These are phyloP conservation scores for Sicyos edulis DNA, from an alignment of 306 rosid genomes.

Conservation along the genomic window DNA sequence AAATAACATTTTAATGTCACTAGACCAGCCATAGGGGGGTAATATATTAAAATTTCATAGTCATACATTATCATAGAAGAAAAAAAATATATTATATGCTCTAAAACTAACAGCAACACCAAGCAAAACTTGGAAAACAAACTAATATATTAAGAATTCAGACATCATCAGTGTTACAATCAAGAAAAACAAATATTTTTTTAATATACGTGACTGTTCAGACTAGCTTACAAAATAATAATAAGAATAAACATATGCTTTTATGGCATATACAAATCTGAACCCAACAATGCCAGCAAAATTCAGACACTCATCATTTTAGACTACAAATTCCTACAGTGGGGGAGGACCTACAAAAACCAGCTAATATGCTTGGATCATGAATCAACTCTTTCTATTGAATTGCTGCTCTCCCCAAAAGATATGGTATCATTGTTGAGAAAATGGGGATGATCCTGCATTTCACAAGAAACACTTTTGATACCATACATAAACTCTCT, in stretches of 20 bases:
- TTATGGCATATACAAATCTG: constrained; percentile 1
- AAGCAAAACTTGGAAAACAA: background rate
- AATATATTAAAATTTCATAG: too few species aligned
- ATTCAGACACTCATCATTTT: background rate
- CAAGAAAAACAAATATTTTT: too few species aligned
- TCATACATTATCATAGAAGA: too few species aligned
- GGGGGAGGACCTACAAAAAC: background rate
- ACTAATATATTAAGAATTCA: background rate
- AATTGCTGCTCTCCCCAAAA: too few species aligned
- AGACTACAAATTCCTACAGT: constrained; percentile 11
- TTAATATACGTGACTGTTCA: too few species aligned
- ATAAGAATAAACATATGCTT: background rate
- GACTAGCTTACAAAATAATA: too few species aligned
- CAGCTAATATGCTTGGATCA: background rate
- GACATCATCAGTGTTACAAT: background rate
- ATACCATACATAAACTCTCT: background rate
- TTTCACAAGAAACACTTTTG: background rate
- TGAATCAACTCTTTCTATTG: background rate
- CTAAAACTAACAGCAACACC: background rate
- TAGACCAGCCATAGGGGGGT: background rate
- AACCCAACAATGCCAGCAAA: background rate
- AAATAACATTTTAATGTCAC: background rate
- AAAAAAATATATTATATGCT: too few species aligned
- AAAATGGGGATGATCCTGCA: background rate
- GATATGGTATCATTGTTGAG: background rate